These are phyloP conservation scores for Yamadazyma kitorensis DNA, from an alignment of 805 yeast species.

Conservation along the genomic window DNA sequence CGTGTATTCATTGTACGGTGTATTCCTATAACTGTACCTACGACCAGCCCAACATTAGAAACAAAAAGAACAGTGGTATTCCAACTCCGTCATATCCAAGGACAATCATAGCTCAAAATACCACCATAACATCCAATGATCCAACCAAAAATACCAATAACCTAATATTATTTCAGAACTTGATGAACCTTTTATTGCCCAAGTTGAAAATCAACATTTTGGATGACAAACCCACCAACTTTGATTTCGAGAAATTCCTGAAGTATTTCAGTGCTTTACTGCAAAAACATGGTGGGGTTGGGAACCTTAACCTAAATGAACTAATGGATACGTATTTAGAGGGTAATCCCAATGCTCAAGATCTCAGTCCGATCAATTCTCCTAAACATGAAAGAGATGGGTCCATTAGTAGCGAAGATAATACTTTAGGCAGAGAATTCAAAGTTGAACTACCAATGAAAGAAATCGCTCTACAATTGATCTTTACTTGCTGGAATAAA, in stretches of 20 bases:
- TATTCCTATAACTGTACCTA: slow-evolving; percentile 83
- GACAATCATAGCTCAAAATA: slow-evolving; percentile 5
- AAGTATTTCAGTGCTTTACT: slow-evolving; percentile 21
- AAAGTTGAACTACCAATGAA: slow-evolving; percentile 73
- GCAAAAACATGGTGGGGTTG: slow-evolving; percentile 11
- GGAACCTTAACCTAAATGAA: slow-evolving; percentile 21
- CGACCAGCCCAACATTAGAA: slow-evolving; percentile 68
- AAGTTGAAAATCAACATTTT: slow-evolving; percentile 28
- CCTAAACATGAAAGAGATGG: slow-evolving; percentile 2
- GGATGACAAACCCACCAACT: slow-evolving; percentile 27
- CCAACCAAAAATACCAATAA: slow-evolving; percentile 16
- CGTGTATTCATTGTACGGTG: slow-evolving; percentile 82
- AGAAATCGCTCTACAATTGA: slow-evolving; percentile 65
- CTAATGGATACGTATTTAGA: slow-evolving; percentile 27
- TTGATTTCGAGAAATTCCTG: slow-evolving; percentile 36
- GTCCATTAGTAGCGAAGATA: slow-evolving; percentile 20
- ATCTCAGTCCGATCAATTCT: slow-evolving; percentile 11
- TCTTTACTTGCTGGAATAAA: slow-evolving; percentile 76
- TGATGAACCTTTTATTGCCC: slow-evolving; percentile 34
- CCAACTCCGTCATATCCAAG: slow-evolving; percentile 22
- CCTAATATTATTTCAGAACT: slow-evolving; percentile 29
- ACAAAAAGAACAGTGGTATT: slow-evolving; percentile 37
- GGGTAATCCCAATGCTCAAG: slow-evolving; percentile 20
- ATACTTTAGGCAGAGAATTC: slow-evolving; percentile 41
- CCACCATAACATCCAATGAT: slow-evolving; percentile 7